Evolutionary conservation across 148 eudicot genomes (phyloP).

Genomic region (Fagopyrum esculentum): DNA sequence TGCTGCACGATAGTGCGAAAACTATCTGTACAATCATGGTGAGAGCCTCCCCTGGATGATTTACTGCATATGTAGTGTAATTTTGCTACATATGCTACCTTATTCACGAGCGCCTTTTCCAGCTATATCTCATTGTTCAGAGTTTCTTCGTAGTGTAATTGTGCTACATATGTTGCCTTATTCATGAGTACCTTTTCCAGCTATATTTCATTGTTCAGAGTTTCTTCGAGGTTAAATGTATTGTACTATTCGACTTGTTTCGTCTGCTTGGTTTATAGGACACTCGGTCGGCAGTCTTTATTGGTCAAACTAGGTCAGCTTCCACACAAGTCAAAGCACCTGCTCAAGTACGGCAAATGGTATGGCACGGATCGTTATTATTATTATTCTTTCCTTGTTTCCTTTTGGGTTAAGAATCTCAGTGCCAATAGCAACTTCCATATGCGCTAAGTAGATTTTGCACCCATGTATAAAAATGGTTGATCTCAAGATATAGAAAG

Average conservation of each 20-base stretch:
- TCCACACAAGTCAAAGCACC: constrained; percentile 57
- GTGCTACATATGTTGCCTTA: not conserved
- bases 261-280: constrained; percentile 27
- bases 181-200: not conserved
- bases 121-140: not conserved
- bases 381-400: not conserved
- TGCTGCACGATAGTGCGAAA: constrained; percentile 30
- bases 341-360: constrained; percentile 57
- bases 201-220: not conserved
- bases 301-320: constrained; percentile 30
- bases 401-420: not conserved
- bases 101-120: not conserved
- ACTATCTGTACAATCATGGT: constrained; percentile 38
- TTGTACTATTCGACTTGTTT: constrained; percentile 1
- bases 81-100: constrained; percentile 4
- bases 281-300: constrained; percentile 31
- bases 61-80: constrained; percentile 1
- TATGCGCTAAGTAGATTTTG: constrained; percentile 2
- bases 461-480: not conserved
- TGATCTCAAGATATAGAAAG: not conserved
- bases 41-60: constrained; percentile 14
- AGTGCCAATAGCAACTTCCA: not conserved
- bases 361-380: constrained; percentile 16
- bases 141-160: not conserved
- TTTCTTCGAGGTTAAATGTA: not conserved